Base-by-base conservation (phyloP, 164 flowering plant genomes). In the Dillenia turbinata region DNA sequence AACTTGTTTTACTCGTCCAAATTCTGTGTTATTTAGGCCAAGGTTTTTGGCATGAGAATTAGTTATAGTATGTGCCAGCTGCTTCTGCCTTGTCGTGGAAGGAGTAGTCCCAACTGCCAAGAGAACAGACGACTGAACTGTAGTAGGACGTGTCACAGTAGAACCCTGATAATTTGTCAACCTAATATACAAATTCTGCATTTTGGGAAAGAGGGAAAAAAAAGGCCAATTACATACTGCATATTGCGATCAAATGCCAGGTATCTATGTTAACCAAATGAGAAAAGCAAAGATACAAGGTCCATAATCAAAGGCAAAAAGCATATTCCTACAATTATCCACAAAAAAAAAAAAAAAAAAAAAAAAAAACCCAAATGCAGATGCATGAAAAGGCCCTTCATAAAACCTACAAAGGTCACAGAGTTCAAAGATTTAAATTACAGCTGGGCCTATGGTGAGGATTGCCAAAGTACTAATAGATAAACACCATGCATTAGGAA, bases 1-100 rank as follows among this genome's bases (percentile, higher is more conserved):
- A 50, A 91, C 88, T 76, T 85, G 86, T 71, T 89, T 91, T 43
- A 91, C 97, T 73, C 64, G 83, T 49, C 97, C 97, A 75, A 91
- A 91, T 8, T 78, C 87, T 14, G 87, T 80, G 60, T 89, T 75
- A 67, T 85, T 84, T 51, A 91, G 87, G 57, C 97, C 97, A 48
- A 91, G 97, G 68, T 91, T 91, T 74, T 63, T 76, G 40, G 87
- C 71, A 66, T 78, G 84, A 52, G 97, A 82, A 58, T 80, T 83
- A 1, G 75, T 77, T 61, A 92, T 88, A 26, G 90, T 82, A 68
- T 85, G 87, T 67, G 95, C 96, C 69, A 92, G 73, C 72, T 92
- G 93, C 77, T 88, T 92, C 59, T 82, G 61, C 77, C 98, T 85
- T 66, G 67, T 52, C 11, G 62, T 48, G 15, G 89, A 83, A 26